Evolutionary conservation across 2,329 filamentous ascomycete genomes (phyloP).

Genomic region (Xylariaceae sp.): DNA sequence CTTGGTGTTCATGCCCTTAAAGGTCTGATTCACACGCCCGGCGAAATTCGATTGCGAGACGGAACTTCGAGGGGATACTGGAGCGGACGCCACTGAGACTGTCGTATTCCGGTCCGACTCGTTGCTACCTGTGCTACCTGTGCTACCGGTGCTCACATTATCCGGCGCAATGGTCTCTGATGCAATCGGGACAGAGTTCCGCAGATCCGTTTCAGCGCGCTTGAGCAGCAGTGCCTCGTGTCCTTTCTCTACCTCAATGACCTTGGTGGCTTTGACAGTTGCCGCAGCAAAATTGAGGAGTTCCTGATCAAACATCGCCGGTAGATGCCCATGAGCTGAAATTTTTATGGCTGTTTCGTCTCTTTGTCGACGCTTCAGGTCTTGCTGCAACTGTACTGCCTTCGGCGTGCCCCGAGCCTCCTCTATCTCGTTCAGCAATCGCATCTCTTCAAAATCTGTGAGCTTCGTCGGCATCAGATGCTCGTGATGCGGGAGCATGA

Average conservation of each 20-base stretch:
- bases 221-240: constrained; percentile 10
- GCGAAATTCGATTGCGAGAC: constrained; percentile 14
- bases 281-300: constrained; percentile 51
- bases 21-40: constrained; percentile 27
- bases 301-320: constrained; percentile 45
- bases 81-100: constrained; percentile 3
- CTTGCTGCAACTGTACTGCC: constrained; percentile 33
- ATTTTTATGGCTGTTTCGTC: constrained; percentile 46
- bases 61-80: constrained; percentile 6
- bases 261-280: constrained; percentile 52
- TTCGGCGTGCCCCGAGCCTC: constrained; percentile 40
- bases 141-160: constrained; percentile 1
- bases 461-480: constrained; percentile 42
- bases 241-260: constrained; percentile 47
- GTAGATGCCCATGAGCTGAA: constrained; percentile 43
- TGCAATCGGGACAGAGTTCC: background rate
- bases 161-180: constrained; percentile 1
- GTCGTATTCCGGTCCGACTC: constrained; percentile 6
- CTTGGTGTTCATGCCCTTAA: constrained; percentile 27
- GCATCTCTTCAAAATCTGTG: constrained; percentile 26
- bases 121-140: constrained; percentile 4
- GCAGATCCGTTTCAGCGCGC: constrained; percentile 15
- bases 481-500: constrained; percentile 50
- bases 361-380: constrained; percentile 35
- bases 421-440: constrained; percentile 34